Base-by-base conservation (phyloP, 2,329 filamentous ascomycete genomes). In the Fusarium sp. region DNA sequence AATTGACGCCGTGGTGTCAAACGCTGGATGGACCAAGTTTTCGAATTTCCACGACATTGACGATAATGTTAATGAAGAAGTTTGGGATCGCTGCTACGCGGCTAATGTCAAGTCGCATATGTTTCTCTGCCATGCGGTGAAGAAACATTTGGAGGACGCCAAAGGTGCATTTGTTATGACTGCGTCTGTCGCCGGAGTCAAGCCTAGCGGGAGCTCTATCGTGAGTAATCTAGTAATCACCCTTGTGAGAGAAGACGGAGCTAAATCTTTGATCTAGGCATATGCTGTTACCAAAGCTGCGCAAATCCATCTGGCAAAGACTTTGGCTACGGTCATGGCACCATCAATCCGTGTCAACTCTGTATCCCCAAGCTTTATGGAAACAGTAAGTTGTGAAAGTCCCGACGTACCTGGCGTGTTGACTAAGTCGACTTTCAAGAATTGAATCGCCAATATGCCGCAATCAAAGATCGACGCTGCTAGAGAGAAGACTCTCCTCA, bases 101-200 rank as follows among this genome's bases (percentile, higher is more conserved):
- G 66, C 66, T 1, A 69, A 69, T 28, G 66, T 69, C 26, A 69
- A 69, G 8, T 69, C 66, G 1, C 66, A 69, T 2, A 6, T 69
- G 12, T 69, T 69, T 4, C 64, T 69, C 15, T 48, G 55, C 0
- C 66, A 69, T 30, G 64, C 66, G 9, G 55, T 38, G 3, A 69
- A 11, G 32, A 44, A 55, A 0, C 13, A 63, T 22, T 14, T 69
- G 5, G 38, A 63, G 8, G 18, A 50, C 2, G 48, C 64, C 5
- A 44, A 50, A 2, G 66, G 66, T 4, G 56, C 64, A 5, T 69
- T 69, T 44, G 36, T 69, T 0, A 44, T 69, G 64, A 69, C 64
- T 2, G 53, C 66, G 5, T 69, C 66, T 15, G 56, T 69, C 1
- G 66, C 66, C 0, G 66, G 64, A 2, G 64, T 69, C 0, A 69